A percentile compares a stretch with the other conserved stretches of the same genome.
Conservation (phyloP, 1,139 yeast genomes). For the Groenewaldozyma sp. region DNA sequence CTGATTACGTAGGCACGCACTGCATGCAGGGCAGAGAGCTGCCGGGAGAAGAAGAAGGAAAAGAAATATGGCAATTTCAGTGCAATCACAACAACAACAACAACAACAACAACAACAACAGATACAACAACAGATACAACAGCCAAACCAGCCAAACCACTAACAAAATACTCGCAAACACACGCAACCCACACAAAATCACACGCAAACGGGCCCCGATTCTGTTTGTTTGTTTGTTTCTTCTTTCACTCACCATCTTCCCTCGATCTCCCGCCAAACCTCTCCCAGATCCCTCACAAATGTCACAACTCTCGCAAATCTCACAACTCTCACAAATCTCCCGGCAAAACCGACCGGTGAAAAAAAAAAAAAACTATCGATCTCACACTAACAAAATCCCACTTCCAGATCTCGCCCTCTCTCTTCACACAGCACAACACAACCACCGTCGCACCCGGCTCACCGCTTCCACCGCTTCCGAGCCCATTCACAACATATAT, state of each 20-base stretch:
- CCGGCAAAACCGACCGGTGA: no score
- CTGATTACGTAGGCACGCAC: no score
- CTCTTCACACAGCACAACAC: neutral
- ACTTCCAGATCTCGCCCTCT: neutral
- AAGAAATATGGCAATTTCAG: neutral
- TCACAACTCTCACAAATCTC: no score
- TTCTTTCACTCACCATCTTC: no score
- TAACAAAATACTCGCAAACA: neutral
- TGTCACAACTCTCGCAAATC: no score
- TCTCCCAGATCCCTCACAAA: no score
- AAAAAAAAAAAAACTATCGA: neutral
- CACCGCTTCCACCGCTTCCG: no score
- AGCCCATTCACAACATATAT: neutral
- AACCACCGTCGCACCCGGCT: no score
- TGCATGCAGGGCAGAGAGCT: no score
- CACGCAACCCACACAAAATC: neutral
- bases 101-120: neutral
- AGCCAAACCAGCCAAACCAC: neutral
- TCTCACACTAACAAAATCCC: neutral
- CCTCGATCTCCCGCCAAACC: no score
- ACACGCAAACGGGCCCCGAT: no score
- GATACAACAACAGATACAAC: neutral
- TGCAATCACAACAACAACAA: neutral
- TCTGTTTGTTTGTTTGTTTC: no score
- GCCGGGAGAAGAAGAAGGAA: slow-evolving; percentile 1